Conservation (phyloP, 1,139 yeast species). For the Blastobotrys arbuscula region DNA sequence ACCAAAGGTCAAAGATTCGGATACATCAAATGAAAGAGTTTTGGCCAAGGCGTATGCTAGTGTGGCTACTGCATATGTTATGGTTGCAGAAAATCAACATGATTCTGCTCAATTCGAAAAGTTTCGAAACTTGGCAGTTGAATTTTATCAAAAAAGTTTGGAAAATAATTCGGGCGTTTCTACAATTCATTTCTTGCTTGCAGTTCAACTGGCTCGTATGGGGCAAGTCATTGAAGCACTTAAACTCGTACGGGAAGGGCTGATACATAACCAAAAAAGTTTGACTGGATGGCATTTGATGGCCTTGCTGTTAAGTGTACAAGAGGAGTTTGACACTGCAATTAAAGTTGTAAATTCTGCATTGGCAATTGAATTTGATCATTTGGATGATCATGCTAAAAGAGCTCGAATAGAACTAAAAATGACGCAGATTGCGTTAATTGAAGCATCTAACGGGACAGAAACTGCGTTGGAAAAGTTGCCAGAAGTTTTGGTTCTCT, state of each 20-base stretch:
- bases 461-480: slow-evolving; percentile 58
- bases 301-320: slow-evolving; percentile 47
- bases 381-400: slow-evolving; percentile 14
- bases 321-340: slow-evolving; percentile 45
- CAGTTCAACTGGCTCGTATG: slow-evolving; percentile 28
- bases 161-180: slow-evolving; percentile 18
- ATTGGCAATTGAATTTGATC: slow-evolving; percentile 21
- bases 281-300: slow-evolving; percentile 49
- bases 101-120: slow-evolving; percentile 20
- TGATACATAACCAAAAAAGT: slow-evolving; percentile 38
- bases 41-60: slow-evolving; percentile 12
- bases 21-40: slow-evolving; percentile 14
- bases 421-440: slow-evolving; percentile 66
- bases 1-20: slow-evolving; percentile 1
- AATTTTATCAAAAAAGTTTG: slow-evolving; percentile 25
- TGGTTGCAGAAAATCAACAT: slow-evolving; percentile 18
- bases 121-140: slow-evolving; percentile 21
- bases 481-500: slow-evolving; percentile 60
- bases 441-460: slow-evolving; percentile 59
- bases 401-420: slow-evolving; percentile 60
- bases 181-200: slow-evolving; percentile 26
- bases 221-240: slow-evolving; percentile 29
- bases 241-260: slow-evolving; percentile 33
- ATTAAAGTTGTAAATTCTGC: slow-evolving; percentile 42
- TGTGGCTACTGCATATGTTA: slow-evolving; percentile 13